phyloP scores from a whole-genome alignment of 164 flowering plant species.

The Houttuynia cordata region DNA sequence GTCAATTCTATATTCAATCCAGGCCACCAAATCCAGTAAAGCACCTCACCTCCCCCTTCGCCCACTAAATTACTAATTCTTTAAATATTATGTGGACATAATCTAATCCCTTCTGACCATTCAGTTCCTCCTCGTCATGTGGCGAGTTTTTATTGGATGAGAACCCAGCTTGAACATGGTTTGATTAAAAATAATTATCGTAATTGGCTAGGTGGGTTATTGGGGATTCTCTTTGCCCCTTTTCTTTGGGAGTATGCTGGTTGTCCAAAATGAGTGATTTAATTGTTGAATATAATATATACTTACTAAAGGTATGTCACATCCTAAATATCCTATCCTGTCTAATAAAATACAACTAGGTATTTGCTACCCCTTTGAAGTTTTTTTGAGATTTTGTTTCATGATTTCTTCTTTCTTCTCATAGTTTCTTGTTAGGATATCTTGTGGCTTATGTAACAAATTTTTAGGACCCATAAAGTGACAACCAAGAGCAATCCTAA shows the following conservation, averaged over 20 bases:
- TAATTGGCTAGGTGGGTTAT: slow-evolving; percentile 2
- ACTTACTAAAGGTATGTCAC: no score
- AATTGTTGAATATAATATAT: no score
- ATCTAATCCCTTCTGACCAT: not conserved
- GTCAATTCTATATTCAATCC: slow-evolving; percentile 1
- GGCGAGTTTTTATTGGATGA: slow-evolving; percentile 18
- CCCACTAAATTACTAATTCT: no score
- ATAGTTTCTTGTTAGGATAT: no score
- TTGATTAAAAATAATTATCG: no score
- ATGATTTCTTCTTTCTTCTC: no score
- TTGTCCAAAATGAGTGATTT: not conserved
- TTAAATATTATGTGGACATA: not conserved
- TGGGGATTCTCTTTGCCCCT: not conserved
- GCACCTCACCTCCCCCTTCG: not conserved
- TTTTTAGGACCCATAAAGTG: no score
- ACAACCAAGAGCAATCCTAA: not conserved
- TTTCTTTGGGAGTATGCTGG: not conserved
- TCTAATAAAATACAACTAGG: no score
- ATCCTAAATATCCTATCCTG: no score
- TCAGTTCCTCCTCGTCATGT: slow-evolving; percentile 9
- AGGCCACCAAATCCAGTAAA: slow-evolving; percentile 4
- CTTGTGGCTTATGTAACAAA: no score
- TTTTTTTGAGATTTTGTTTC: no score
- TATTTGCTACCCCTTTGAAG: no score
- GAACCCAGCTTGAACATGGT: slow-evolving; percentile 10